These are phyloP conservation scores for Penicillium odoratum DNA, from an alignment of 495 filamentous ascomycete species.

Conservation along the genomic window DNA sequence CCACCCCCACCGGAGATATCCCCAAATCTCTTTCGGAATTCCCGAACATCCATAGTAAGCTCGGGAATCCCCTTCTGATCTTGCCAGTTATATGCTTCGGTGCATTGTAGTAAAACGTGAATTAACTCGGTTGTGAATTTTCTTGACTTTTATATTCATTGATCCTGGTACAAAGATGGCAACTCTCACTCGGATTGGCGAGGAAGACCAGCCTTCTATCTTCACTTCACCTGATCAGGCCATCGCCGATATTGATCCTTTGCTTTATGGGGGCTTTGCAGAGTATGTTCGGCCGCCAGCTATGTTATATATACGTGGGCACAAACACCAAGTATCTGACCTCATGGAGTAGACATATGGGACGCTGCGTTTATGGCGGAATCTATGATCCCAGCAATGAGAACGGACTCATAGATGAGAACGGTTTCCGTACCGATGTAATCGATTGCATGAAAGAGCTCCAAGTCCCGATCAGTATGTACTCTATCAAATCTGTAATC, in stretches of 20 bases:
- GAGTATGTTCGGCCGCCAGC: neutral
- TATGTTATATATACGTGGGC: neutral
- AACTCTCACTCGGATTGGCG: neutral
- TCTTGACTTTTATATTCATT: too few species aligned
- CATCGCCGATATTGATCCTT: neutral
- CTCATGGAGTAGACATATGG: neutral
- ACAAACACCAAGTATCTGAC: neutral
- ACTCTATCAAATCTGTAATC: too few species aligned
- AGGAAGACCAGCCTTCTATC: neutral
- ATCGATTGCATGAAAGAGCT: neutral
- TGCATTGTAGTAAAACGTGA: too few species aligned
- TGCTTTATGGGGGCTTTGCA: constrained; percentile 1
- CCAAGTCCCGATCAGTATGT: neutral
- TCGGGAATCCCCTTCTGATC: too few species aligned
- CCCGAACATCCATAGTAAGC: too few species aligned
- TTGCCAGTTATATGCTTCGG: too few species aligned
- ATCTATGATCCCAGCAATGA: neutral
- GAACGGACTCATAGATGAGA: neutral
- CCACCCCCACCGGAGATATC: too few species aligned
- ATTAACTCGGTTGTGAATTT: too few species aligned
- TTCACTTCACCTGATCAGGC: neutral
- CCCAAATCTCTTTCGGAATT: too few species aligned
- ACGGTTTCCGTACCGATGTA: neutral
- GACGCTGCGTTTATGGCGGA: neutral
- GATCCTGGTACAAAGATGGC: neutral